Percentiles rank a stretch among this genome's conserved stretches.
These are phyloP conservation scores for Schizophyllum commune DNA, from an alignment of 1,284 basidiomycete genomes.

Conservation along the genomic window DNA sequence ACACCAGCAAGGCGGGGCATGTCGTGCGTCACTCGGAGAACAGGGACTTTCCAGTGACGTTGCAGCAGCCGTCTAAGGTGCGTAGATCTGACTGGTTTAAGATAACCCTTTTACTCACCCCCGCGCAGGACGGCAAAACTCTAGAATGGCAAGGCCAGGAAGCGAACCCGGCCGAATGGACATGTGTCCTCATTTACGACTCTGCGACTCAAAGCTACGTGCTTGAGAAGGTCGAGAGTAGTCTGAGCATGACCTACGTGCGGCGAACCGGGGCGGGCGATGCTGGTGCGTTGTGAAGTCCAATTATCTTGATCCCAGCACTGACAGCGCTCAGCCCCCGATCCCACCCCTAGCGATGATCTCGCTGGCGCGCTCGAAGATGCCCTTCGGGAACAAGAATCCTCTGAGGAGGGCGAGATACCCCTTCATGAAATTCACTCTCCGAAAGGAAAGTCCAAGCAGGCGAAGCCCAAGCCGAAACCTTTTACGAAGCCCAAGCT, in stretches of 20 bases:
- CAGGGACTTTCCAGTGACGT: not conserved
- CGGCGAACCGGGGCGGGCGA: not conserved
- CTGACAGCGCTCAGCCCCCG: no score
- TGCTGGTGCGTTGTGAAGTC: no score
- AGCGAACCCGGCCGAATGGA: not conserved
- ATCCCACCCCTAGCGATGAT: not conserved
- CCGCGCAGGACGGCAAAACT: not conserved
- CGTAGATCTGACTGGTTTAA: not conserved
- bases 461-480: not conserved
- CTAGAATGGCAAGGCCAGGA: not conserved
- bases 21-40: not conserved
- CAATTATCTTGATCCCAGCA: no score
- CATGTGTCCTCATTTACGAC: not conserved
- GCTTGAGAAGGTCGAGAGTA: not conserved
- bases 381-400: not conserved
- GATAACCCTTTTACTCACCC: not conserved
- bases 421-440: not conserved
- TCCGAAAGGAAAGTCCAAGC: not conserved
- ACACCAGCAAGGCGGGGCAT: not conserved
- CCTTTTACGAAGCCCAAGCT: not conserved
- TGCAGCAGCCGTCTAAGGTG: not conserved
- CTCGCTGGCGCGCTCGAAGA: not conserved
- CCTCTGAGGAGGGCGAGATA: not conserved
- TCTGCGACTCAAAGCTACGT: not conserved
- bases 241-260: not conserved